These are phyloP conservation scores for Rosa multiflora DNA, from an alignment of 306 rosid genomes.

Conservation along the genomic window DNA sequence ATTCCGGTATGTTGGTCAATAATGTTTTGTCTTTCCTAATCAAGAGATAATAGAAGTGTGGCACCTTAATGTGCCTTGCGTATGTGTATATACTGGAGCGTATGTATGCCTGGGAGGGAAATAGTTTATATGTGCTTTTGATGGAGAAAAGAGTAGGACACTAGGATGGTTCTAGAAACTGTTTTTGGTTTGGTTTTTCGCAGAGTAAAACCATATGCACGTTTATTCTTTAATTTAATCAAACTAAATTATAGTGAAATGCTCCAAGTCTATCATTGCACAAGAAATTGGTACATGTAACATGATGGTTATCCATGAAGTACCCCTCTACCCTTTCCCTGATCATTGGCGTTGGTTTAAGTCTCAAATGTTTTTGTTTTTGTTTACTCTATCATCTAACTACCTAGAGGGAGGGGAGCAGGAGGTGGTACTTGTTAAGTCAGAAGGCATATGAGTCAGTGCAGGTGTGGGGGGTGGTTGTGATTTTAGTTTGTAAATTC, in stretches of 20 bases:
- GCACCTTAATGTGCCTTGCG: neutral
- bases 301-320: neutral
- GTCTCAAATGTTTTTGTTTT: neutral
- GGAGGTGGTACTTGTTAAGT: neutral
- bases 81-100: neutral
- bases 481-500: neutral
- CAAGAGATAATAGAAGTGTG: neutral
- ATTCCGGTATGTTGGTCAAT: slow-evolving; percentile 60
- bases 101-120: neutral
- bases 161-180: neutral
- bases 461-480: neutral
- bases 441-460: neutral
- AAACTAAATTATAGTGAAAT: neutral
- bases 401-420: neutral
- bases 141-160: neutral
- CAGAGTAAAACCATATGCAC: neutral
- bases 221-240: neutral
- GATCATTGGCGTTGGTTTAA: slow-evolving; percentile 6
- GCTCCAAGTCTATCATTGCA: neutral
- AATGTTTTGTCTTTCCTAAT: neutral
- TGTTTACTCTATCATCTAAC: neutral
- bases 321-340: too few species aligned
- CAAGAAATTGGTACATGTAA: neutral
- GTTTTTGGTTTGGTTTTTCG: neutral
- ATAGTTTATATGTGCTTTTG: neutral